Percentiles rank a stretch among this genome's conserved stretches.
These are phyloP conservation scores for Pseudopyricularia javanii DNA, from an alignment of 2,329 filamentous ascomycete species.

Conservation along the genomic window DNA sequence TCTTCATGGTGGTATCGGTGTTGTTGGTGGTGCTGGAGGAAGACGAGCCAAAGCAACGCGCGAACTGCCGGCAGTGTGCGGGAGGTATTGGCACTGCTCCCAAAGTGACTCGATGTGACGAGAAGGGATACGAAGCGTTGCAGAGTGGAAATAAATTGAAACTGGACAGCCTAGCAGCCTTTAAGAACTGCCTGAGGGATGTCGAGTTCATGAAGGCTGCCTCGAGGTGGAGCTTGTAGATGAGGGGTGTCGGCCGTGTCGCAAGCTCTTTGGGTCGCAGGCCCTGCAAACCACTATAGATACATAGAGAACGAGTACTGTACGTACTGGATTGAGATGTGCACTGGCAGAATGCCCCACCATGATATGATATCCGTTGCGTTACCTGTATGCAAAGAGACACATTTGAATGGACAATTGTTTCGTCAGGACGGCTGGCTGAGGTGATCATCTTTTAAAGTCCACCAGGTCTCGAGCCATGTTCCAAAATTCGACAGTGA, in stretches of 20 bases:
- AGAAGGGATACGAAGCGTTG: not conserved
- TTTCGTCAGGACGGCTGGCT: no score
- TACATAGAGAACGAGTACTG: no score
- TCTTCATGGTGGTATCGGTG: slow-evolving; percentile 44
- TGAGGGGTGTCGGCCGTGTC: not conserved
- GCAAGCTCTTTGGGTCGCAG: not conserved
- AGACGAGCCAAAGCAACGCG: not conserved
- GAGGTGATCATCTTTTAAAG: no score
- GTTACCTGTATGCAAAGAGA: no score
- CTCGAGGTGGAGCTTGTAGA: not conserved
- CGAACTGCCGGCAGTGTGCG: not conserved
- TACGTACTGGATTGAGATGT: no score
- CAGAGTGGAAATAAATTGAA: not conserved
- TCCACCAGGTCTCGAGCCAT: no score
- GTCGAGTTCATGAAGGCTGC: not conserved
- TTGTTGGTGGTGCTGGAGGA: not conserved
- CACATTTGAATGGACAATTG: no score
- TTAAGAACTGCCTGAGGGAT: not conserved
- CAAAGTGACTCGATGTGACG: not conserved
- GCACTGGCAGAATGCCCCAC: no score
- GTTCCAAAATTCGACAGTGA: no score
- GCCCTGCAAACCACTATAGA: not conserved
- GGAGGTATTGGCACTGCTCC: not conserved
- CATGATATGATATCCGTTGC: no score
- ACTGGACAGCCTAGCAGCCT: not conserved